Percentiles rank a stretch among this genome's conserved stretches.
Evolutionary conservation across 192 early-diverging fungal species (phyloP).

Genomic region (Podila clonocystis): DNA sequence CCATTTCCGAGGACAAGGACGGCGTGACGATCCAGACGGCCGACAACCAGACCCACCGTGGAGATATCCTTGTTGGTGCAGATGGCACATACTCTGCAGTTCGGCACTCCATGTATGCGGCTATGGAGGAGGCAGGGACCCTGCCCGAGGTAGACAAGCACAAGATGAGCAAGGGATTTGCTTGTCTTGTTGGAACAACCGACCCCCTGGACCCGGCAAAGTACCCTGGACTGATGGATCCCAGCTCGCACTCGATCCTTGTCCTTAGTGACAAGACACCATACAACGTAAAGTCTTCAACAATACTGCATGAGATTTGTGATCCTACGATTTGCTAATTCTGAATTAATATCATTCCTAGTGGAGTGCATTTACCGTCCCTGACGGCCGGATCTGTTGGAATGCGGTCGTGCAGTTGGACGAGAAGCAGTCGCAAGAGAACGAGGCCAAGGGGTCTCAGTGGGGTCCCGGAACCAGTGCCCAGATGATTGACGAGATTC

Average conservation of each 20-base stretch:
- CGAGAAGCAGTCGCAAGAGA: background rate
- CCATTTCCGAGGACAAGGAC: conserved; percentile 7
- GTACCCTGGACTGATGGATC: conserved; percentile 21
- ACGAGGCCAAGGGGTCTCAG: conserved; percentile 17
- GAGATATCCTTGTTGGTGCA: conserved; percentile 27
- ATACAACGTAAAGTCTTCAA: conserved; percentile 14
- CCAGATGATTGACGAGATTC: conserved; percentile 16
- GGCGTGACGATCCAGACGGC: conserved; percentile 10
- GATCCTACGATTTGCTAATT: background rate
- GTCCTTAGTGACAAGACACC: conserved; percentile 5
- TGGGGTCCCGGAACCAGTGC: conserved; percentile 22
- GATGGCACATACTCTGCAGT: conserved; percentile 31
- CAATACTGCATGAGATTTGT: no score
- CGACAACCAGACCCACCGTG: conserved; percentile 7
- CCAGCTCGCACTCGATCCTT: conserved; percentile 6
- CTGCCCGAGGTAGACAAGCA: conserved; percentile 14
- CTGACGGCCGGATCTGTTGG: conserved; percentile 29
- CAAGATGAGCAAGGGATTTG: conserved; percentile 5
- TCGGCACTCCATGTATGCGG: conserved; percentile 19
- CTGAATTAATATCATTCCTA: background rate
- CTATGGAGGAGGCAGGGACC: background rate
- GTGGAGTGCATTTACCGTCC: conserved; percentile 14
- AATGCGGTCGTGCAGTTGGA: conserved; percentile 5
- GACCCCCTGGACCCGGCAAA: conserved; percentile 4
- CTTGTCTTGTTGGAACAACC: conserved; percentile 13